Evolutionary conservation across 441 rosid species (phyloP).

Genomic region (Gossypium gossypioides): DNA sequence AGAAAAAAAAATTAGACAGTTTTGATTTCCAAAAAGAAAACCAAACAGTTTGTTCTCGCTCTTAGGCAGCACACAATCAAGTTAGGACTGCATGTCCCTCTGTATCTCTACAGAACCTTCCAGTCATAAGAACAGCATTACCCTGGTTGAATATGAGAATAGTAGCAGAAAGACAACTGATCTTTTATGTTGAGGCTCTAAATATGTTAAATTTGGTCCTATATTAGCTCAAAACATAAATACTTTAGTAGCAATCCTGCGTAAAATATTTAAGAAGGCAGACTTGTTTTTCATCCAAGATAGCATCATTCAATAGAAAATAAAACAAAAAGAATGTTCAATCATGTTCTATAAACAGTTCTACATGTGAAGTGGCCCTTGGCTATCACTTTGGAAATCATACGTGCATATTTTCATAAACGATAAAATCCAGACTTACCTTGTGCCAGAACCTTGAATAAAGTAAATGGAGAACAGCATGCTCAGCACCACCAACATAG

Average conservation of each 20-base stretch:
- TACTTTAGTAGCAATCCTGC: neutral
- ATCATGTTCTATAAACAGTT: neutral
- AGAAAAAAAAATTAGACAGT: conserved; percentile 3
- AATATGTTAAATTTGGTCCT: neutral
- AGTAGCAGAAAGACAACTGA: neutral
- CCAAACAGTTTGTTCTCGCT: neutral
- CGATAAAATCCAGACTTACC: conserved; percentile 31
- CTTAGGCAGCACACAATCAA: conserved; percentile 7
- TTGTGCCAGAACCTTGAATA: conserved; percentile 99
- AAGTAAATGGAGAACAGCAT: conserved; percentile 93
- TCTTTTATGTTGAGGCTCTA: conserved; percentile 3
- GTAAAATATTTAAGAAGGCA: neutral
- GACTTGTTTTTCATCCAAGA: neutral
- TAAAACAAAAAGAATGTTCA: neutral
- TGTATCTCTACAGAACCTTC: neutral
- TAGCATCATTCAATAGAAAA: neutral
- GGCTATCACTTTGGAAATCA: neutral
- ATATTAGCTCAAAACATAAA: neutral
- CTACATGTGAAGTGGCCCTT: neutral
- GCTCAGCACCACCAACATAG: conserved; percentile 96
- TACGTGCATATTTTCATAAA: neutral
- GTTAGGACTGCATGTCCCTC: neutral
- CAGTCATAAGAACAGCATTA: neutral
- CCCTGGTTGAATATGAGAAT: neutral
- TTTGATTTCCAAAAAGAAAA: neutral